Evolutionary conservation across 1,284 basidiomycete genomes (phyloP).

Genomic region (Rhizoctonia solani): DNA sequence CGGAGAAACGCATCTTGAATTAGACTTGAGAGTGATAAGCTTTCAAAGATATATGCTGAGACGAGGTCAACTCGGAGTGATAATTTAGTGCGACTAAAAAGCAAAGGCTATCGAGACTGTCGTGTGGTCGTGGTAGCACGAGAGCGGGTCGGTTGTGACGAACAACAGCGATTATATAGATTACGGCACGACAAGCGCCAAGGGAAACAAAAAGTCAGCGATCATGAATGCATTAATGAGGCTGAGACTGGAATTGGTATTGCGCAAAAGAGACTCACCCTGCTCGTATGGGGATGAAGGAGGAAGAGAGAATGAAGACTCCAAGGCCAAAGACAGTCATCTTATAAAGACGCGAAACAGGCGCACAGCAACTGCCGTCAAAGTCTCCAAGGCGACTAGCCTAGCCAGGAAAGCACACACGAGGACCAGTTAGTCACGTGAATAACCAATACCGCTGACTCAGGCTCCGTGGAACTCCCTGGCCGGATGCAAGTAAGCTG

Average conservation of each 20-base stretch:
- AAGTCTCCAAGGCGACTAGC: constrained; percentile 24
- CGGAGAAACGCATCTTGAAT: constrained; percentile 37
- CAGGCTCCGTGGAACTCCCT: neutral
- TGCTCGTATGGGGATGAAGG: constrained; percentile 23
- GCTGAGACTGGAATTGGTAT: too few species aligned
- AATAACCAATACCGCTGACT: too few species aligned
- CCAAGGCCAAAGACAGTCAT: neutral
- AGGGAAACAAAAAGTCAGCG: constrained; percentile 3
- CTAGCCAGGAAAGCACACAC: neutral
- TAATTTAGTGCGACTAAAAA: constrained; percentile 8
- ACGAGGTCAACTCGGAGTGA: constrained; percentile 28
- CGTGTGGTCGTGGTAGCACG: neutral
- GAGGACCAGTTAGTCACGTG: too few species aligned
- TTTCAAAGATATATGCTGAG: neutral
- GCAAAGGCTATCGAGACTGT: constrained; percentile 32
- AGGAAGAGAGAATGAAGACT: neutral
- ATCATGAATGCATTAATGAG: too few species aligned
- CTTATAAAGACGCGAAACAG: constrained; percentile 10
- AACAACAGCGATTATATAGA: neutral
- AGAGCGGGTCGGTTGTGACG: neutral
- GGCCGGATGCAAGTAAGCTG: neutral
- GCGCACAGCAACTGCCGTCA: neutral
- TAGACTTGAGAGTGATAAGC: neutral
- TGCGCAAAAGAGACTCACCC: constrained; percentile 20
- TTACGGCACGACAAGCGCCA: neutral